A percentile compares a stretch with the other conserved stretches of the same genome.
Evolutionary conservation across 805 yeast genomes (phyloP).

Genomic region (Nakazawaea ambrosiae): DNA sequence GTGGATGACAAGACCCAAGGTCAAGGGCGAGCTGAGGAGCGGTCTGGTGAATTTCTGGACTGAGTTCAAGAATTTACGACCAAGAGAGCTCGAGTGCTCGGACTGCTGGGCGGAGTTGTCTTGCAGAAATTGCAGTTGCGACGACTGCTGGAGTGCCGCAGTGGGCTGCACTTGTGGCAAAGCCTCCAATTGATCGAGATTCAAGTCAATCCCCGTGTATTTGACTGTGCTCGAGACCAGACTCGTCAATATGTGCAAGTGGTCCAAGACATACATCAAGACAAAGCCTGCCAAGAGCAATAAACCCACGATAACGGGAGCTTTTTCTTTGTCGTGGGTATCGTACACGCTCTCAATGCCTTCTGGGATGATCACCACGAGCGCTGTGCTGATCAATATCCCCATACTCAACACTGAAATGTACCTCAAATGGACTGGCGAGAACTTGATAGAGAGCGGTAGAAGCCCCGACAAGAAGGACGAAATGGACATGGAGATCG

Average conservation of each 20-base stretch:
- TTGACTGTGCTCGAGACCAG: background rate
- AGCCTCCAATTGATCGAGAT: conserved; percentile 9
- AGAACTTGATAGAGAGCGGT: conserved; percentile 18
- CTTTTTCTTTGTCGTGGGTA: conserved; percentile 14
- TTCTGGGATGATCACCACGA: conserved; percentile 59
- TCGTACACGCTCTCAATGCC: conserved; percentile 41
- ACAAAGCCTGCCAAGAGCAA: conserved; percentile 48
- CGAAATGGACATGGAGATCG: conserved; percentile 13
- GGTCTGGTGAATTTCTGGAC: conserved; percentile 15
- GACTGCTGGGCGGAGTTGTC: background rate
- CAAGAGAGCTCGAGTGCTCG: background rate
- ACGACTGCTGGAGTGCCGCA: too few species aligned
- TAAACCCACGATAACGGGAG: conserved; percentile 33
- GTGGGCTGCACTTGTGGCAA: background rate
- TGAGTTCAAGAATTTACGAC: background rate
- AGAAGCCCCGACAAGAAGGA: conserved; percentile 23
- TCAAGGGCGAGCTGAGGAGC: conserved; percentile 14
- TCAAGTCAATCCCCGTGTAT: conserved; percentile 6
- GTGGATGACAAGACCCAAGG: conserved; percentile 60
- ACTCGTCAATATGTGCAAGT: conserved; percentile 16
- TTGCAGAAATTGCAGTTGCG: background rate
- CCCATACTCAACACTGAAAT: conserved; percentile 53
- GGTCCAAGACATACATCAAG: conserved; percentile 45
- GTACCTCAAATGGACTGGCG: conserved; percentile 23
- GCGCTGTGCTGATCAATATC: conserved; percentile 51